Conservation (phyloP, 805 yeast species). For the Limtongia smithiae region DNA sequence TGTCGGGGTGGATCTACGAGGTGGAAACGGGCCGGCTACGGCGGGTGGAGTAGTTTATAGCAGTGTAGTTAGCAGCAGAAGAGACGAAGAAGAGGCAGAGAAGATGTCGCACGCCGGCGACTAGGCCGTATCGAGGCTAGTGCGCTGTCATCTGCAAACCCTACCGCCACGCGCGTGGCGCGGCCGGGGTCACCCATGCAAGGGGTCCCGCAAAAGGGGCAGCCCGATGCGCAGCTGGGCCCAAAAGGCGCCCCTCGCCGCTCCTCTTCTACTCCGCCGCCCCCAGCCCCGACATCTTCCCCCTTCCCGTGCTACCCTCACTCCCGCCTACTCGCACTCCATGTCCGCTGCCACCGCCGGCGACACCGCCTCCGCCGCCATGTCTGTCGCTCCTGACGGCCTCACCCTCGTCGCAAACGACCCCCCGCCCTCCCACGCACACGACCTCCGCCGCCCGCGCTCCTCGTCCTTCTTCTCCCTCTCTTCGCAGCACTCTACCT, state of each 20-base stretch:
- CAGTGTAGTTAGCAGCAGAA: too few relatives aligned
- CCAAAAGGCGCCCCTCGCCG: too few relatives aligned
- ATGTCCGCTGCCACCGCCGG: background rate
- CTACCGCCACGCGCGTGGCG: too few relatives aligned
- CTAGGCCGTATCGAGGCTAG: too few relatives aligned
- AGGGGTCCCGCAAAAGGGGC: too few relatives aligned
- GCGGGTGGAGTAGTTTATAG: slow-evolving; percentile 3
- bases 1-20: slow-evolving; percentile 24
- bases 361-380: background rate
- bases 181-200: too few relatives aligned
- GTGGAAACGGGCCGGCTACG: slow-evolving; percentile 25
- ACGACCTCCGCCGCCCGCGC: slow-evolving; percentile 3
- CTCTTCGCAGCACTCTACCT: slow-evolving; percentile 6
- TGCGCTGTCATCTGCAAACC: too few relatives aligned
- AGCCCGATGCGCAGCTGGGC: too few relatives aligned
- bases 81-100: too few relatives aligned
- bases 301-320: background rate
- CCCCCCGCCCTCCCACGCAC: background rate
- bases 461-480: slow-evolving; percentile 2
- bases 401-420: background rate
- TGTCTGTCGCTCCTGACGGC: background rate
- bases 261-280: too few relatives aligned
- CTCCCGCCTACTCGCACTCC: background rate
- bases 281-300: too few relatives aligned
- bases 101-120: too few relatives aligned